Evolutionary conservation across 768 basidiomycete species (phyloP).

Genomic region (Hygrophoropsis aurantiaca): DNA sequence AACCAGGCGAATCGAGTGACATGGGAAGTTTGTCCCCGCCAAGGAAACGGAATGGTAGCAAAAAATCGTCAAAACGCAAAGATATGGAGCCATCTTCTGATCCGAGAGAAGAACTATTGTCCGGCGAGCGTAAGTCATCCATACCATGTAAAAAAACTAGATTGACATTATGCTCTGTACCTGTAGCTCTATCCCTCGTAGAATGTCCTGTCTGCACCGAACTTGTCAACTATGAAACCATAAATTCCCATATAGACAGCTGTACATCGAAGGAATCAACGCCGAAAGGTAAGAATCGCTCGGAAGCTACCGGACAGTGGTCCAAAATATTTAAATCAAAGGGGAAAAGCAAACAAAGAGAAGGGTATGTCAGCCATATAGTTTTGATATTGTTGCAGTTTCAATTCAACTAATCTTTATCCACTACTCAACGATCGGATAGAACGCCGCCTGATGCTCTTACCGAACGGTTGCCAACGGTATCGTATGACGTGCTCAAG

Average conservation of each 20-base stretch:
- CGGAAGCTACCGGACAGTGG: conserved; percentile 39
- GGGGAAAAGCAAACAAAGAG: conserved; percentile 43
- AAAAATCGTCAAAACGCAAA: conserved; percentile 13
- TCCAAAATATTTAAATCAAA: conserved; percentile 41
- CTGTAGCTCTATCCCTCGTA: conserved; percentile 39
- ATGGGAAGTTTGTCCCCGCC: conserved; percentile 17
- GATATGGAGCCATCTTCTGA: conserved; percentile 29
- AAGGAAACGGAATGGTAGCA: conserved; percentile 17
- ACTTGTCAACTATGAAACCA: conserved; percentile 41
- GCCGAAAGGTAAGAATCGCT: conserved; percentile 18
- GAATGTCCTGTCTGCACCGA: conserved; percentile 63
- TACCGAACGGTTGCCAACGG: conserved; percentile 55
- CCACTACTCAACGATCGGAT: too few relatives aligned
- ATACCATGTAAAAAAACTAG: neutral
- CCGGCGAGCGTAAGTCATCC: conserved; percentile 13
- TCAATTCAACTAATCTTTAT: too few relatives aligned
- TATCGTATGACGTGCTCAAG: conserved; percentile 63
- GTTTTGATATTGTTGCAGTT: neutral
- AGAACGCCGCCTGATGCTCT: conserved; percentile 31
- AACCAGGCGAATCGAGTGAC: conserved; percentile 22
- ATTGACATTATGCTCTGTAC: conserved; percentile 2
- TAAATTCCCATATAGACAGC: conserved; percentile 68
- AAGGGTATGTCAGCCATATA: conserved; percentile 9
- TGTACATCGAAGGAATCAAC: conserved; percentile 34
- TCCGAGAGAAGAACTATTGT: conserved; percentile 22